A percentile compares a stretch with the other conserved stretches of the same genome.
These are phyloP conservation scores for Penicillium sp. DNA, from an alignment of 2,329 filamentous ascomycete species.

Conservation along the genomic window DNA sequence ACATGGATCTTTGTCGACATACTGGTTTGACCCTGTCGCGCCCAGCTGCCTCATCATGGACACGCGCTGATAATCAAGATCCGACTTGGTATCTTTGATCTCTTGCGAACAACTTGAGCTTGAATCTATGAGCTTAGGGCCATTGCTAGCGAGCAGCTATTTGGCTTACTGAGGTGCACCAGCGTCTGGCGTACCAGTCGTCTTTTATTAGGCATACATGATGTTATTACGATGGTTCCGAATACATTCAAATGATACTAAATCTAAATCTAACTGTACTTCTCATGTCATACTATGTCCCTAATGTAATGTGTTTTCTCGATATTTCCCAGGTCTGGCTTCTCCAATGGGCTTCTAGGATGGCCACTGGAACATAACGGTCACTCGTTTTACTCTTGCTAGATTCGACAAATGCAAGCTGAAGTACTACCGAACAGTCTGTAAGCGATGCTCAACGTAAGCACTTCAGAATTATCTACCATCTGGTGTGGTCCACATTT, in stretches of 20 bases:
- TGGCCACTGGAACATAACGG: too few relatives aligned
- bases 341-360: too few relatives aligned
- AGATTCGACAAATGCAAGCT: too few relatives aligned
- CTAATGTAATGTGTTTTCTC: too few relatives aligned
- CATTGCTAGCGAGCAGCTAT: not conserved
- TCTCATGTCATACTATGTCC: not conserved
- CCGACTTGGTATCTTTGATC: not conserved
- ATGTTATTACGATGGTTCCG: constrained; percentile 8
- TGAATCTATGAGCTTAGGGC: not conserved
- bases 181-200: not conserved
- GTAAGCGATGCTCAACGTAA: too few relatives aligned
- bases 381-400: too few relatives aligned
- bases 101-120: not conserved
- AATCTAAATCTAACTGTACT: not conserved
- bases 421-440: too few relatives aligned
- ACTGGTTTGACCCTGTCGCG: not conserved
- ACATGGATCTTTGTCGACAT: not conserved
- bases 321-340: too few relatives aligned
- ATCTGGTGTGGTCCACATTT: too few relatives aligned
- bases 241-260: not conserved
- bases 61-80: not conserved
- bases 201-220: constrained; percentile 2
- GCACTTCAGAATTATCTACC: too few relatives aligned
- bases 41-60: not conserved
- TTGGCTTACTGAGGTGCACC: not conserved